Evolutionary conservation across 371 early-diverging fungal species (phyloP).

Genomic region (Mucor velutinosus): DNA sequence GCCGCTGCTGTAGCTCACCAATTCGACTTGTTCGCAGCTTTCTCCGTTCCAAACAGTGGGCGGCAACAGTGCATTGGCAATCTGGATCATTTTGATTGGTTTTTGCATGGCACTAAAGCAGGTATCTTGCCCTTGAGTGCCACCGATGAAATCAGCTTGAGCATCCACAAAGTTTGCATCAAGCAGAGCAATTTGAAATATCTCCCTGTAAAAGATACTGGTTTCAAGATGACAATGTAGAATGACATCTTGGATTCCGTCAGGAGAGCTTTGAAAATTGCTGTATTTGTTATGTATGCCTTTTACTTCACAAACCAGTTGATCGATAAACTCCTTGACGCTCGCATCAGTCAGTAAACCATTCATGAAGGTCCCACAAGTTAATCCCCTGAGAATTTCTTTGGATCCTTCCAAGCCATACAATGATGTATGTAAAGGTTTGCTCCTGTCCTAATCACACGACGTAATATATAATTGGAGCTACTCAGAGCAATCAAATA

Average conservation of each 20-base stretch:
- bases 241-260: not conserved
- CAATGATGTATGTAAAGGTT: not conserved
- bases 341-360: not conserved
- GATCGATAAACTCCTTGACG: not conserved
- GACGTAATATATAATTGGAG: not conserved
- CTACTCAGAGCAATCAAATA: not conserved
- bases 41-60: not conserved
- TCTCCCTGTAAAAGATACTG: not conserved
- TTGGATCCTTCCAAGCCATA: not conserved
- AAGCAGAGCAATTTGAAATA: not conserved
- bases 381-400: not conserved
- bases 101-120: not conserved
- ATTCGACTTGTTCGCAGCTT: not conserved
- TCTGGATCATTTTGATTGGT: not conserved
- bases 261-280: not conserved
- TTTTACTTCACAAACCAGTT: not conserved
- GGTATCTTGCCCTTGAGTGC: not conserved
- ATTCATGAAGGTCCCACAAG: not conserved
- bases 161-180: not conserved
- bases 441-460: not conserved
- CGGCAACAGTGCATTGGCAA: not conserved
- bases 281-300: not conserved
- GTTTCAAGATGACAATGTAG: not conserved
- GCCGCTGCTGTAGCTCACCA: not conserved
- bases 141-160: not conserved